phyloP scores from a whole-genome alignment of 1,284 basidiomycete species.

The Chalciporus piperatoides region DNA sequence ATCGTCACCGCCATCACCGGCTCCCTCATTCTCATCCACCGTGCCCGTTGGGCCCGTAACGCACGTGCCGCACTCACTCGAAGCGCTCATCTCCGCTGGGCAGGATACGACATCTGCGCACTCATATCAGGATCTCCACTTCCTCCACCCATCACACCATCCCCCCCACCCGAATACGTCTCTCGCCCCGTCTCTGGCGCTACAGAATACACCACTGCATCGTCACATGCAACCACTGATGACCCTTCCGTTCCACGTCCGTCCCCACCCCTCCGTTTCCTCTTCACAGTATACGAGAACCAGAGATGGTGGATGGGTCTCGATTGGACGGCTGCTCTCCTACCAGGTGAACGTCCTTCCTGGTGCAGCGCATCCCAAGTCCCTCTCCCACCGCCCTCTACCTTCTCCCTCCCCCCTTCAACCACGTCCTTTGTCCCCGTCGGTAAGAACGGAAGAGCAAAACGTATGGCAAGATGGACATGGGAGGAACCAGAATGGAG shows the following conservation, averaged over 20 bases:
- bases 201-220: slow-evolving; percentile 31
- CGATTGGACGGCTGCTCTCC: slow-evolving; percentile 90
- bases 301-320: slow-evolving; percentile 93
- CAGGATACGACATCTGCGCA: slow-evolving; percentile 46
- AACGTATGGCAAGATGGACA: slow-evolving; percentile 73
- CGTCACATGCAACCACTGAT: slow-evolving; percentile 11
- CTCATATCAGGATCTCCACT: slow-evolving; percentile 52
- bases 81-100: slow-evolving; percentile 67
- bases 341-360: slow-evolving; percentile 86
- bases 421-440: slow-evolving; percentile 36
- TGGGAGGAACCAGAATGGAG: slow-evolving; percentile 90
- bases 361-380: slow-evolving; percentile 70
- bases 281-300: slow-evolving; percentile 89
- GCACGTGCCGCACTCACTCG: slow-evolving; percentile 53
- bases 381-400: slow-evolving; percentile 61
- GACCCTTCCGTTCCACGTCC: slow-evolving; percentile 18
- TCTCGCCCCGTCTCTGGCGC: slow-evolving; percentile 25
- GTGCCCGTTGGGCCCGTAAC: slow-evolving; percentile 60
- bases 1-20: slow-evolving; percentile 59
- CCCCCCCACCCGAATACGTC: slow-evolving; percentile 36
- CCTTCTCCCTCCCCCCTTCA: slow-evolving; percentile 55
- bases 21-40: slow-evolving; percentile 55
- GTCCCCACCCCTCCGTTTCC: slow-evolving; percentile 58
- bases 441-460: slow-evolving; percentile 42
- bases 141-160: slow-evolving; percentile 36